Percentiles rank a stretch among this genome's conserved stretches.
Evolutionary conservation across 1,139 yeast genomes (phyloP).

Genomic region (Ogataea hybrid): DNA sequence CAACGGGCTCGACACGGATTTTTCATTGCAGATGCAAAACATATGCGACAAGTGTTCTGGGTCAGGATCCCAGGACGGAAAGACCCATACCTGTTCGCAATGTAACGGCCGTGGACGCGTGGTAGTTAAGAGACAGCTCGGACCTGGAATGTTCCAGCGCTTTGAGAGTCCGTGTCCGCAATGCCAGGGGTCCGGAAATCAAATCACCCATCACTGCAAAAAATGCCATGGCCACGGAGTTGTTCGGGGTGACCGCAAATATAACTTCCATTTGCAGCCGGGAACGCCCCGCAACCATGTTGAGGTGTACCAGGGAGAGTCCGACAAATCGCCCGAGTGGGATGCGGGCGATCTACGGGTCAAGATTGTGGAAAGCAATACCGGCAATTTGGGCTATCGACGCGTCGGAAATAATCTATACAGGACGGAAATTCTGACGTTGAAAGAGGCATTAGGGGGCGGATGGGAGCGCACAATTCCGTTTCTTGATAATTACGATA

Average conservation of each 20-base stretch:
- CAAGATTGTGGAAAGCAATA: slow-evolving; percentile 51
- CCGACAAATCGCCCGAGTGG: slow-evolving; percentile 80
- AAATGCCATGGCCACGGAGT: slow-evolving; percentile 73
- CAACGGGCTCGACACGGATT: slow-evolving; percentile 60
- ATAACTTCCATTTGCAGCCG: slow-evolving; percentile 61
- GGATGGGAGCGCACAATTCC: slow-evolving; percentile 72
- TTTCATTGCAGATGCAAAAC: slow-evolving; percentile 68
- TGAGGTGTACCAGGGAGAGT: slow-evolving; percentile 68
- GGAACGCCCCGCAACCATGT: slow-evolving; percentile 66
- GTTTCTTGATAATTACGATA: slow-evolving; percentile 61
- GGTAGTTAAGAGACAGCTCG: slow-evolving; percentile 71
- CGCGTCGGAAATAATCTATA: slow-evolving; percentile 72
- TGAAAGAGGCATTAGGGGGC: slow-evolving; percentile 72
- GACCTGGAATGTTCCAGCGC: slow-evolving; percentile 88
- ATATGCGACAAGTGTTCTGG: slow-evolving; percentile 79
- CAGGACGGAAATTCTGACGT: slow-evolving; percentile 74
- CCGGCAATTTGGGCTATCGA: slow-evolving; percentile 76
- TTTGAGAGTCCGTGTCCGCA: slow-evolving; percentile 74
- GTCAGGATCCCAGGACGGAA: slow-evolving; percentile 79
- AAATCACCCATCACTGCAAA: slow-evolving; percentile 61
- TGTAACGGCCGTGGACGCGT: slow-evolving; percentile 79
- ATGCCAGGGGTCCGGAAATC: slow-evolving; percentile 77
- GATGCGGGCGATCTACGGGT: slow-evolving; percentile 80
- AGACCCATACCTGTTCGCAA: slow-evolving; percentile 56
- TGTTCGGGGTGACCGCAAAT: slow-evolving; percentile 51